These are phyloP conservation scores for Diaporthe citriasiana DNA, from an alignment of 2,329 filamentous ascomycete genomes.

Conservation along the genomic window DNA sequence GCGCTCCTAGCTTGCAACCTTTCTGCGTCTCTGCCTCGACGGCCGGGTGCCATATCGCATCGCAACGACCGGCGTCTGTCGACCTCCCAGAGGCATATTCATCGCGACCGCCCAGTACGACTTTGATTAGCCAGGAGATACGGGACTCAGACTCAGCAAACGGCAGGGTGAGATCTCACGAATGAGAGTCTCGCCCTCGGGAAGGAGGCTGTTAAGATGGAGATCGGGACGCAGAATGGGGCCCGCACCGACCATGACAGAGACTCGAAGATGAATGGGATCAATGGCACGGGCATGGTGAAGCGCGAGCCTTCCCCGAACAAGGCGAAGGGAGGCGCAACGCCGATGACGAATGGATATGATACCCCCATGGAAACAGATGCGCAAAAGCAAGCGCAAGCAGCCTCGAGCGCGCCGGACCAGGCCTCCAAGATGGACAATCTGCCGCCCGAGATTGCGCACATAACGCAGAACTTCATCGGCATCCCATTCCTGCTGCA, in stretches of 20 bases:
- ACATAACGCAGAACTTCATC: slow-evolving; percentile 83
- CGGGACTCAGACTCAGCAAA: slow-evolving; percentile 12
- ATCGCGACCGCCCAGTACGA: neutral
- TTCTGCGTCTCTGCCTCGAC: slow-evolving; percentile 1
- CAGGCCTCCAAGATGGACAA: slow-evolving; percentile 65
- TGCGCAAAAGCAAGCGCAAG: slow-evolving; percentile 43
- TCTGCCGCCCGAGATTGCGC: slow-evolving; percentile 73
- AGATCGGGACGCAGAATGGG: slow-evolving; percentile 64
- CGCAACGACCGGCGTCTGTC: slow-evolving; percentile 24
- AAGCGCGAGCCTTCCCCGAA: slow-evolving; percentile 49
- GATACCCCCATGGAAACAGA: slow-evolving; percentile 47
- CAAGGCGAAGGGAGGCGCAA: slow-evolving; percentile 53
- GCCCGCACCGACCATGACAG: slow-evolving; percentile 70
- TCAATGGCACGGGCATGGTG: slow-evolving; percentile 55
- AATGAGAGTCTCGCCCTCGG: slow-evolving; percentile 43
- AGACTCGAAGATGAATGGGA: slow-evolving; percentile 60
- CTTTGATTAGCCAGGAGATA: neutral
- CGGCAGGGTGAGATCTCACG: slow-evolving; percentile 43
- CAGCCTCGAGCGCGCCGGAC: slow-evolving; percentile 47
- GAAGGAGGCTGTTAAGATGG: slow-evolving; percentile 48
- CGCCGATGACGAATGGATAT: slow-evolving; percentile 49
- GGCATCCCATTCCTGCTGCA: slow-evolving; percentile 81
- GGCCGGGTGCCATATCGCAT: slow-evolving; percentile 11
- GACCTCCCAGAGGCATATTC: neutral
- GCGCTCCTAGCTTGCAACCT: slow-evolving; percentile 29